These are phyloP conservation scores for Podospora pseudoanserina DNA, from an alignment of 495 filamentous ascomycete genomes.

Conservation along the genomic window DNA sequence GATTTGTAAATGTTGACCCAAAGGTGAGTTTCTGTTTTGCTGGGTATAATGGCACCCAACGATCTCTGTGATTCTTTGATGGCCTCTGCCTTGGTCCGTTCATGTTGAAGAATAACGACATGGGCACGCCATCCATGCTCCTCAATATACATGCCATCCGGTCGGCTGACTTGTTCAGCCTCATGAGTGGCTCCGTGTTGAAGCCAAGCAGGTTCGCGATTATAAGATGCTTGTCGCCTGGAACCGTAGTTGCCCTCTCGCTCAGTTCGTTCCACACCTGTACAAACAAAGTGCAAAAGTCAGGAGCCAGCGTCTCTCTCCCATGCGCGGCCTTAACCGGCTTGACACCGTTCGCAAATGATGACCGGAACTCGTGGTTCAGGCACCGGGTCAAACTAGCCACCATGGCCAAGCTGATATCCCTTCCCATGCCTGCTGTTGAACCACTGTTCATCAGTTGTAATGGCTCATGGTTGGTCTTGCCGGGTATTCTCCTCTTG, in stretches of 20 bases:
- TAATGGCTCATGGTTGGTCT: neutral
- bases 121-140: conserved; percentile 23
- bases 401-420: conserved; percentile 11
- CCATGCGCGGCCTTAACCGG: conserved; percentile 5
- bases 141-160: conserved; percentile 24
- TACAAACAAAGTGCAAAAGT: conserved; percentile 25
- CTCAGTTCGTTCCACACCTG: conserved; percentile 27
- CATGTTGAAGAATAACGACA: conserved; percentile 24
- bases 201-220: conserved; percentile 24
- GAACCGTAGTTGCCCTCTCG: conserved; percentile 20
- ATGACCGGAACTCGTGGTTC: conserved; percentile 16
- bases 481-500: neutral
- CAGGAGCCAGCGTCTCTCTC: conserved; percentile 9
- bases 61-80: conserved; percentile 17
- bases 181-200: conserved; percentile 20
- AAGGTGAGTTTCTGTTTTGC: conserved; percentile 15
- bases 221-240: conserved; percentile 23
- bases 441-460: conserved; percentile 9
- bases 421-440: conserved; percentile 3
- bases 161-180: conserved; percentile 18
- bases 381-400: conserved; percentile 16
- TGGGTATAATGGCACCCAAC: conserved; percentile 25
- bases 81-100: conserved; percentile 19
- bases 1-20: conserved; percentile 19
- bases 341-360: conserved; percentile 21